phyloP scores from a whole-genome alignment of 805 yeast species.

The Metschnikowia kunwiensis region DNA sequence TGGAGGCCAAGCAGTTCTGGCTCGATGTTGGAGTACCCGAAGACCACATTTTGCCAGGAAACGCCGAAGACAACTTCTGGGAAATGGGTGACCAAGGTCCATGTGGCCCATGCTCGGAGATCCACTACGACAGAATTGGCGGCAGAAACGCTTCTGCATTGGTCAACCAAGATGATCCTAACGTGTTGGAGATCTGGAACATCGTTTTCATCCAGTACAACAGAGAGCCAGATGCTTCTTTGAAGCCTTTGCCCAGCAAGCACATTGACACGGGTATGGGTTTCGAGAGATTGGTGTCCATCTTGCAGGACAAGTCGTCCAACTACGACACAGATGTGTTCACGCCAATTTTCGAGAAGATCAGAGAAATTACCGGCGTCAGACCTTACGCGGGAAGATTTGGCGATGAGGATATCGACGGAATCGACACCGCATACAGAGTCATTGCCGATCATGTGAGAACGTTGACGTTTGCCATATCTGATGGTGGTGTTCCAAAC shows the following conservation, averaged over 20 bases:
- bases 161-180: slow-evolving; percentile 97
- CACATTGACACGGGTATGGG: slow-evolving; percentile 99
- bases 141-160: slow-evolving; percentile 91
- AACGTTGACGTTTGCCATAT: slow-evolving; percentile 91
- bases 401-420: slow-evolving; percentile 89
- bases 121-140: slow-evolving; percentile 97
- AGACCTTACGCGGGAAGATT: slow-evolving; percentile 90
- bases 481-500: slow-evolving; percentile 99
- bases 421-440: slow-evolving; percentile 96
- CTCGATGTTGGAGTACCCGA: slow-evolving; percentile 81
- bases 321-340: slow-evolving; percentile 98
- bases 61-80: slow-evolving; percentile 93
- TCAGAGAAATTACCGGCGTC: slow-evolving; percentile 90
- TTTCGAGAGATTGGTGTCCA: slow-evolving; percentile 93
- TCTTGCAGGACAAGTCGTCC: slow-evolving; percentile 84
- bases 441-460: slow-evolving; percentile 98
- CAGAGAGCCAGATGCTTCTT: slow-evolving; percentile 82
- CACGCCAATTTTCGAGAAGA: slow-evolving; percentile 78
- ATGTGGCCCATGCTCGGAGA: slow-evolving; percentile 98
- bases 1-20: slow-evolving; percentile 91
- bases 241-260: slow-evolving; percentile 84
- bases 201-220: slow-evolving; percentile 95
- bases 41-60: slow-evolving; percentile 90
- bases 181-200: slow-evolving; percentile 97
- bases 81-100: slow-evolving; percentile 99